Evolutionary conservation across 2,329 filamentous ascomycete species (phyloP).

Genomic region (Microsporum ferrugineum): DNA sequence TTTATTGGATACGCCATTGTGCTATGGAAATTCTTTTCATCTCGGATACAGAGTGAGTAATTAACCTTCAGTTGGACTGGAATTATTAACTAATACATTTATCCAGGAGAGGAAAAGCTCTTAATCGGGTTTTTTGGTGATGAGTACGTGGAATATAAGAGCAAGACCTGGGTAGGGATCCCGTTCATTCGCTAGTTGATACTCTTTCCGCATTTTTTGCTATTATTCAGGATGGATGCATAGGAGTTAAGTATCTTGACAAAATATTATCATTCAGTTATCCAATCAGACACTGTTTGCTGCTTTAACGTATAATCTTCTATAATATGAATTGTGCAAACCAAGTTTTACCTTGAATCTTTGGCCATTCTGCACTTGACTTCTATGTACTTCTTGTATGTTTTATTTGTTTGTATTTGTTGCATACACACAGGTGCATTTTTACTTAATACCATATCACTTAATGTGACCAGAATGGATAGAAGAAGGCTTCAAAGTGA

Average conservation of each 20-base stretch:
- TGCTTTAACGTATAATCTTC: no score
- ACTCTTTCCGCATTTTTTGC: background rate
- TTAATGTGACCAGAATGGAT: no score
- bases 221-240: background rate
- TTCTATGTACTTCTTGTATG: background rate
- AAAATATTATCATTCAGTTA: background rate
- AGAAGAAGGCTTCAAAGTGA: no score
- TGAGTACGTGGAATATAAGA: constrained; percentile 65
- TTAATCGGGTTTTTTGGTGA: constrained; percentile 72
- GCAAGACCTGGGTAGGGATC: constrained; percentile 63
- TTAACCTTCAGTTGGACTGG: background rate
- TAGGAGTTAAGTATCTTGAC: background rate
- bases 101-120: constrained; percentile 60
- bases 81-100: constrained; percentile 4
- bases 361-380: background rate
- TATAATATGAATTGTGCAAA: background rate
- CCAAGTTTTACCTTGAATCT: background rate
- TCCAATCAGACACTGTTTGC: no score
- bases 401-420: background rate
- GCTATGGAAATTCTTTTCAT: constrained; percentile 74
- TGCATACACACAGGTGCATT: background rate
- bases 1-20: constrained; percentile 61
- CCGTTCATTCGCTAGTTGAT: constrained; percentile 53
- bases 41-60: constrained; percentile 53
- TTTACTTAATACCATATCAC: background rate